Evolutionary conservation across 345 rosid species (phyloP), one percentile per base, ranked within the genome.

Genomic region (Erucastrum elatum): DNA sequence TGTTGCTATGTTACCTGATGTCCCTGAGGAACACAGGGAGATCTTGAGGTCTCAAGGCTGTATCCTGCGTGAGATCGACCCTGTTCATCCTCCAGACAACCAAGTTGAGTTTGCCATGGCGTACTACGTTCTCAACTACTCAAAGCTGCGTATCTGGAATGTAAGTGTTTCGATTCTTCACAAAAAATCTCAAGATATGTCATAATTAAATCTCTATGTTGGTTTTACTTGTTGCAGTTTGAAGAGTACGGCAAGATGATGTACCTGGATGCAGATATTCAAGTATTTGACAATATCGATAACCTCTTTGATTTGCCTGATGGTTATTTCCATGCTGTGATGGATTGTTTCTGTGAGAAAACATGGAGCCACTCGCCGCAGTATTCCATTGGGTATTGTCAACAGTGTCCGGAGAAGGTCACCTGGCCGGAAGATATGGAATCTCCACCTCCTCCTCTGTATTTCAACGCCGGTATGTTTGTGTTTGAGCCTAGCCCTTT

Each of bases 91-190:
- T 25, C 93, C 96, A 0, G 88, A 86, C 37, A 88, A 85, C 71
- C 92, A 87, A 64, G 76, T 87, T 75, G 85, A 84, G 77, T 93
- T 88, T 10, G 94, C 94, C 59, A 88, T 89, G 96, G 87, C 96
- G 0, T 87, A 92, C 71, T 92, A 85, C 51, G 94, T 89, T 37
- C 88, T 92, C 81, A 92, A 90, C 84, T 92, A 92, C 88, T 90
- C 96, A 49, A 90, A 93, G 77, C 90, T 93, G 13, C 94, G 94
- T 53, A 90, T 93, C 16, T 90, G 94, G 98, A 90, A 88, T 67
- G 97, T 90, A 85, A 79, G 87, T 73, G 39, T 17, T 0, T 44
- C 0, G 33, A 63, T 26, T 37, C 26, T 70, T 77, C 21, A 35
- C 59, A 35, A 49, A 15, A 10, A 0, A 37, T 8, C 26, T 27